phyloP scores from a whole-genome alignment of 2,329 filamentous ascomycete genomes.

The Blastomyces parvus region DNA sequence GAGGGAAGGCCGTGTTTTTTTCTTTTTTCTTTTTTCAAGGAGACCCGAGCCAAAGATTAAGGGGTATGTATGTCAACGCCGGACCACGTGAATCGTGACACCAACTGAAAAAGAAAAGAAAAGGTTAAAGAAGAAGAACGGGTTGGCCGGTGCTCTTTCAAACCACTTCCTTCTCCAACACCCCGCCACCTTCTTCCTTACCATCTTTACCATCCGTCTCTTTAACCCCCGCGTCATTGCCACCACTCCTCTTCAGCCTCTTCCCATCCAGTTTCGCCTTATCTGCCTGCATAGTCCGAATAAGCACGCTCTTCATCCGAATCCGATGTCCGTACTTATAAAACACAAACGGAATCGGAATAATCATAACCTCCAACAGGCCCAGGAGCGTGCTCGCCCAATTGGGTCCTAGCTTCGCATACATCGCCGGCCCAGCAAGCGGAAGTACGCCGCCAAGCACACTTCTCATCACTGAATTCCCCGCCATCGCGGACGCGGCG shows the following conservation, averaged over 20 bases:
- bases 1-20: too few relatives aligned
- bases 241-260: slow-evolving; percentile 17
- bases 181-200: not conserved
- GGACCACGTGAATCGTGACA: too few relatives aligned
- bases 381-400: slow-evolving; percentile 73
- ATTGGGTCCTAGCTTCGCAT: slow-evolving; percentile 57
- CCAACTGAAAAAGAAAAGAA: too few relatives aligned
- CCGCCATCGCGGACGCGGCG: slow-evolving; percentile 68
- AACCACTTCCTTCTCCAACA: slow-evolving; percentile 5
- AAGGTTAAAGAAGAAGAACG: not conserved
- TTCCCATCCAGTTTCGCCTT: slow-evolving; percentile 40
- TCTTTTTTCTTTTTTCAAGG: too few relatives aligned
- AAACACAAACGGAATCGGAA: slow-evolving; percentile 73
- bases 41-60: too few relatives aligned
- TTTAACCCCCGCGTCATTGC: slow-evolving; percentile 15
- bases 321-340: slow-evolving; percentile 54
- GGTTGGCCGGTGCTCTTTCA: not conserved
- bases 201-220: not conserved
- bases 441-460: slow-evolving; percentile 69
- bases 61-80: too few relatives aligned
- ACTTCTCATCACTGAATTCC: slow-evolving; percentile 65
- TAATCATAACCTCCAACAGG: slow-evolving; percentile 60
- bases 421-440: slow-evolving; percentile 65
- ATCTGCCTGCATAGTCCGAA: slow-evolving; percentile 48
- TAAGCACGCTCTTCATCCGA: slow-evolving; percentile 46